Percentiles rank a stretch among this genome's conserved stretches.
phyloP scores from a whole-genome alignment of 2,329 filamentous ascomycete species.

The Fusarium armeniacum region DNA sequence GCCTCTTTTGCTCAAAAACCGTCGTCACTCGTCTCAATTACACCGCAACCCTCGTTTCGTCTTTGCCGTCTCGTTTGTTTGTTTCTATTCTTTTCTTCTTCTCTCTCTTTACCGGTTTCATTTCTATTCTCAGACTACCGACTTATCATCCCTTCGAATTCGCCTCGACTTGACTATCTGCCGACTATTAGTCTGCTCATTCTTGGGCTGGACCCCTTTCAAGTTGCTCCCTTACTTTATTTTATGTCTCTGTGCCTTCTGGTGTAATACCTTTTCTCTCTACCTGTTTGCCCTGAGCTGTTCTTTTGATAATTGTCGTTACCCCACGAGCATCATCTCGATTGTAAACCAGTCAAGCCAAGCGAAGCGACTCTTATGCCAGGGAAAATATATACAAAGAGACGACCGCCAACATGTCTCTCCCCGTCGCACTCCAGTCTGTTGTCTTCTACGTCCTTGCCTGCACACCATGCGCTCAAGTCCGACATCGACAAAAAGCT shows the following conservation, averaged over 20 bases:
- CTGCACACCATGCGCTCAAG: slow-evolving; percentile 82
- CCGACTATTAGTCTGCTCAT: slow-evolving; percentile 39
- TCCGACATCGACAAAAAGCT: slow-evolving; percentile 77
- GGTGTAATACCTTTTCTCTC: slow-evolving; percentile 28
- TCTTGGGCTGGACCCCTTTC: slow-evolving; percentile 43
- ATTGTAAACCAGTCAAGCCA: slow-evolving; percentile 16
- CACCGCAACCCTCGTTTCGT: slow-evolving; percentile 30
- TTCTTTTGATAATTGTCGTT: slow-evolving; percentile 15
- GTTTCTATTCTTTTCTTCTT: slow-evolving; percentile 9
- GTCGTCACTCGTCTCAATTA: slow-evolving; percentile 40
- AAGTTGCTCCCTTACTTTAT: slow-evolving; percentile 27
- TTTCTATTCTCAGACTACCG: slow-evolving; percentile 18
- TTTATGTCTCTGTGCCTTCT: slow-evolving; percentile 30
- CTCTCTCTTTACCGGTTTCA: slow-evolving; percentile 3
- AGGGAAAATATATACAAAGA: slow-evolving; percentile 38
- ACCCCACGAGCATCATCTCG: slow-evolving; percentile 8
- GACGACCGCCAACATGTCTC: slow-evolving; percentile 56
- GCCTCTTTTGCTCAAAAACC: slow-evolving; percentile 31
- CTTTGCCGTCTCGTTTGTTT: slow-evolving; percentile 24
- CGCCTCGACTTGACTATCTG: slow-evolving; percentile 5
- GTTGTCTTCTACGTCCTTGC: slow-evolving; percentile 83
- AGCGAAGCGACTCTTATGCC: slow-evolving; percentile 44
- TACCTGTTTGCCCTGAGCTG: slow-evolving; percentile 2
- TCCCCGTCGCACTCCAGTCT: slow-evolving; percentile 76
- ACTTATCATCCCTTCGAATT: slow-evolving; percentile 7